These are phyloP conservation scores for Suhomyces sp. DNA, from an alignment of 805 yeast genomes.

Conservation along the genomic window DNA sequence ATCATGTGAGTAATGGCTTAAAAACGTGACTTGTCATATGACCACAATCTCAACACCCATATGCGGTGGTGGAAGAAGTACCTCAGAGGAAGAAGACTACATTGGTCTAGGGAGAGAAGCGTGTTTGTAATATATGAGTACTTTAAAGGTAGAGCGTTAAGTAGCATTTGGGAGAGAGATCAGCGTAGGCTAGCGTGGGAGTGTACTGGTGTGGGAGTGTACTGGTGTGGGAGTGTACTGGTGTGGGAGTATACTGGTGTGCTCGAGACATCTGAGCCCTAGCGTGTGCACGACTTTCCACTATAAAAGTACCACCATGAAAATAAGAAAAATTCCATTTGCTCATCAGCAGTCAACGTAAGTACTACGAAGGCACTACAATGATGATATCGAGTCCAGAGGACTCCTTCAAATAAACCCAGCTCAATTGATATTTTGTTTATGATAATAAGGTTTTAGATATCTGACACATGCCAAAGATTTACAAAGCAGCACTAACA, in stretches of 20 bases:
- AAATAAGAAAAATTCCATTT: neutral
- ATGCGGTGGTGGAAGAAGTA: neutral
- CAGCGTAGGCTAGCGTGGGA: neutral
- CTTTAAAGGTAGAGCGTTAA: neutral
- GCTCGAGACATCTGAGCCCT: neutral
- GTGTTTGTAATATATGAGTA: too few species aligned
- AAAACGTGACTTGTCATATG: too few species aligned
- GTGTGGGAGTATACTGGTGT: neutral
- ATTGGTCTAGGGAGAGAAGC: neutral
- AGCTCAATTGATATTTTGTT: conserved; percentile 44
- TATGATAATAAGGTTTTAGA: conserved; percentile 33
- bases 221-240: too few species aligned
- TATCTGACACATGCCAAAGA: conserved; percentile 16
- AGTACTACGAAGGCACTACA: neutral
- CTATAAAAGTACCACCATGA: neutral
- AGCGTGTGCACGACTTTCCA: neutral
- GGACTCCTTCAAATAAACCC: conserved; percentile 39
- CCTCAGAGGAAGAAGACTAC: too few species aligned
- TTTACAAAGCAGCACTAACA: neutral
- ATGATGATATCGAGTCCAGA: conserved; percentile 41
- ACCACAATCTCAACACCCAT: too few species aligned
- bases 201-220: neutral
- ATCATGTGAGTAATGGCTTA: too few species aligned
- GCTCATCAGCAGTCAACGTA: neutral
- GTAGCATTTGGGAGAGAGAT: neutral